Evolutionary conservation across 2,329 filamentous ascomycete species (phyloP).

Genomic region (Lomentospora prolificans): DNA sequence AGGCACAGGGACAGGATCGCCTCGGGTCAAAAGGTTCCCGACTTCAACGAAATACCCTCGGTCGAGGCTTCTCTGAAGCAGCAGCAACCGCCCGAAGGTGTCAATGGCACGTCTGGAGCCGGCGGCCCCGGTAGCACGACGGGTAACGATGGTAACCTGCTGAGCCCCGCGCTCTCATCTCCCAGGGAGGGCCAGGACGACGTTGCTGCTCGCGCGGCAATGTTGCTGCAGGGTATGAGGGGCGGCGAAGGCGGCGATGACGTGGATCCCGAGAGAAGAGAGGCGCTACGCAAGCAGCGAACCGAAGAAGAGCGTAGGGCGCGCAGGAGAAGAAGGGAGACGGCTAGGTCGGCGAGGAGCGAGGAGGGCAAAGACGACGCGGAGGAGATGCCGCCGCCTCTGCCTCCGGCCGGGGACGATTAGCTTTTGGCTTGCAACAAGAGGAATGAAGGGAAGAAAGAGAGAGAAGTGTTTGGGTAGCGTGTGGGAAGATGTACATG

Average conservation of each 20-base stretch:
- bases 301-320: constrained; percentile 69
- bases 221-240: constrained; percentile 74
- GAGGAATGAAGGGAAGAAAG: too few species aligned
- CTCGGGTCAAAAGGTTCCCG: constrained; percentile 79
- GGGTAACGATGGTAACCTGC: constrained; percentile 5
- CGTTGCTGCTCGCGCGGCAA: constrained; percentile 74
- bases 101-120: too few species aligned
- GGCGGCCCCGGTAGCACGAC: background rate
- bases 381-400: background rate
- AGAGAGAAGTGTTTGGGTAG: background rate
- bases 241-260: constrained; percentile 51
- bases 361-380: constrained; percentile 5
- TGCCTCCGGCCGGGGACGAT: background rate
- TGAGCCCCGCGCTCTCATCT: constrained; percentile 37
- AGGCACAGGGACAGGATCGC: constrained; percentile 82
- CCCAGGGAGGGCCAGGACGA: constrained; percentile 51
- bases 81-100: too few species aligned
- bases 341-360: constrained; percentile 27
- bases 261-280: constrained; percentile 39
- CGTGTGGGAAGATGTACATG: background rate
- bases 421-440: too few species aligned
- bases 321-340: constrained; percentile 57
- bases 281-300: constrained; percentile 58
- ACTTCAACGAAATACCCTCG: constrained; percentile 48
- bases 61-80: constrained; percentile 26